A percentile compares a stretch with the other conserved stretches of the same genome.
Conservation (phyloP, 345 rosid species). For the Populus nigra region DNA sequence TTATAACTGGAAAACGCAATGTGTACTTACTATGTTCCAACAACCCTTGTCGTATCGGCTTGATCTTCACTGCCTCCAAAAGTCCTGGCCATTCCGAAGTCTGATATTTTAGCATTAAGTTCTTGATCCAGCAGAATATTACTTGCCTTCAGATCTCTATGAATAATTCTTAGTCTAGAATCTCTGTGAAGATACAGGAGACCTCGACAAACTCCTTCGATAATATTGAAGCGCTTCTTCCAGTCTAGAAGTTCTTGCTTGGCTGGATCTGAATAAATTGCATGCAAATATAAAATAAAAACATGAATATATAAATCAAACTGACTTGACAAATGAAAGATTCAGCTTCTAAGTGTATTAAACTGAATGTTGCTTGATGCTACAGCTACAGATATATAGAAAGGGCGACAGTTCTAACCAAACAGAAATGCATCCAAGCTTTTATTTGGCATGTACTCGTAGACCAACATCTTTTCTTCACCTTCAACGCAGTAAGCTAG, state of each 20-base stretch:
- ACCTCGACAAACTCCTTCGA: slow-evolving; percentile 24
- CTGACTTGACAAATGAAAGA: neutral
- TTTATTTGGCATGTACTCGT: slow-evolving; percentile 39
- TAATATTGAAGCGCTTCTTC: slow-evolving; percentile 18
- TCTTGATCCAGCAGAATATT: slow-evolving; percentile 30
- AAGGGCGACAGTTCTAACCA: slow-evolving; percentile 9
- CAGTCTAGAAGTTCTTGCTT: slow-evolving; percentile 4
- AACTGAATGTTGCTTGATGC: too few relatives aligned
- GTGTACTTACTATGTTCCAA: slow-evolving; percentile 30
- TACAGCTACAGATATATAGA: neutral
- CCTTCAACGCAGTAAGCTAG: slow-evolving; percentile 34
- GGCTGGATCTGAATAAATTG: neutral
- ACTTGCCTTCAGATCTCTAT: slow-evolving; percentile 34
- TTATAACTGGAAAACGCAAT: too few relatives aligned
- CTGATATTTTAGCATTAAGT: slow-evolving; percentile 32
- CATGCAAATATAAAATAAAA: neutral
- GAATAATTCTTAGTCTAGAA: slow-evolving; percentile 31
- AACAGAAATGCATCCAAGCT: slow-evolving; percentile 36
- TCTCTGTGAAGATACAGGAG: slow-evolving; percentile 31
- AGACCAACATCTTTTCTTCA: slow-evolving; percentile 35
- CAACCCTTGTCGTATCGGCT: slow-evolving; percentile 22
- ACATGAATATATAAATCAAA: neutral
- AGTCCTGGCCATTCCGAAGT: slow-evolving; percentile 40
- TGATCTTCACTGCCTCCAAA: slow-evolving; percentile 22
- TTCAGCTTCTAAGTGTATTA: too few relatives aligned